Percentiles rank a stretch among this genome's conserved stretches.
These are phyloP conservation scores for Linnemannia elongata DNA, from an alignment of 192 early-diverging fungal genomes.

Conservation along the genomic window DNA sequence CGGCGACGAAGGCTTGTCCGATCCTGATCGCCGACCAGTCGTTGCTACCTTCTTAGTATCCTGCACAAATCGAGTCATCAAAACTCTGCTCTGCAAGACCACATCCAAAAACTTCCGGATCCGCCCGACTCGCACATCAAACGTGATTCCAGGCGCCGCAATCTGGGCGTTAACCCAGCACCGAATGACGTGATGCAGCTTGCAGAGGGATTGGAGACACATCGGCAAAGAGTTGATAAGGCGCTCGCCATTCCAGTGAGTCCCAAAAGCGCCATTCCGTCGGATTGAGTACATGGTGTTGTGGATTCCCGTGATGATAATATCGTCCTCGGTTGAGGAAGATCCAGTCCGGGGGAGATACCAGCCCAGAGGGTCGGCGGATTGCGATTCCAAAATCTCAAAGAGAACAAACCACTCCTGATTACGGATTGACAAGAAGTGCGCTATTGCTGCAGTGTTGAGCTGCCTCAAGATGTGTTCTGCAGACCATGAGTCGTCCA, in stretches of 20 bases:
- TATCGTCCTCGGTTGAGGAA: constrained; percentile 66
- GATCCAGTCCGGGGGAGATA: constrained; percentile 44
- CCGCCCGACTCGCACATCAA: constrained; percentile 65
- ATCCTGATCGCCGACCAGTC: background rate
- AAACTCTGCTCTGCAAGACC: constrained; percentile 65
- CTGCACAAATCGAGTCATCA: constrained; percentile 37
- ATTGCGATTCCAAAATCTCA: constrained; percentile 64
- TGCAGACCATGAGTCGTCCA: constrained; percentile 45
- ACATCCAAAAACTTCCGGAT: constrained; percentile 75
- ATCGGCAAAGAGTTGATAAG: constrained; percentile 72
- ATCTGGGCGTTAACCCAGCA: constrained; percentile 78
- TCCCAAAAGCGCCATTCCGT: constrained; percentile 63
- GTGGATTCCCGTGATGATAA: constrained; percentile 75
- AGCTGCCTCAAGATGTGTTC: constrained; percentile 44
- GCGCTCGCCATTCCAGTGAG: constrained; percentile 64
- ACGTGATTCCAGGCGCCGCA: constrained; percentile 59
- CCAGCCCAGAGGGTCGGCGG: constrained; percentile 62
- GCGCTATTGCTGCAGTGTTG: constrained; percentile 46
- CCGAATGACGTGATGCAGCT: constrained; percentile 76
- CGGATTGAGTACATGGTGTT: constrained; percentile 67
- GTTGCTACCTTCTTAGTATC: background rate
- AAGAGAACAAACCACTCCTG: constrained; percentile 67
- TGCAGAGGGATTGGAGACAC: constrained; percentile 74
- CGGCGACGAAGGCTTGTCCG: background rate
- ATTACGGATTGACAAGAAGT: constrained; percentile 51